A percentile compares a stretch with the other conserved stretches of the same genome.
phyloP scores from a whole-genome alignment of 1,139 yeast genomes.

The Suhomyces atakaporum region DNA sequence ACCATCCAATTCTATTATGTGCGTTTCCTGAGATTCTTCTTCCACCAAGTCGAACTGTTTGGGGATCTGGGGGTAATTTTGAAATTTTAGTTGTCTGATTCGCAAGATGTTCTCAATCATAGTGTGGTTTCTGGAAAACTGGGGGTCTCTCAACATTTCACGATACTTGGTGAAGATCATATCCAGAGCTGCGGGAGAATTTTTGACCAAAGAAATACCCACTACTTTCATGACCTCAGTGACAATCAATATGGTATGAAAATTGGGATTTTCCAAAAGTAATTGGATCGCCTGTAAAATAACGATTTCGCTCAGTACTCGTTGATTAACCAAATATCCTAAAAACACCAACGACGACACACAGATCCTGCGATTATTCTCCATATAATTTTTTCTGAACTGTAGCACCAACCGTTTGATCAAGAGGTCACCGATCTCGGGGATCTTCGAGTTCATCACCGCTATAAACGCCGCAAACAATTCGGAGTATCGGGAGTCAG shows the following conservation, averaged over 20 bases:
- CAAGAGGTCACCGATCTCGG: constrained; percentile 66
- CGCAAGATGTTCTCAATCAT: constrained; percentile 37
- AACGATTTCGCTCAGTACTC: constrained; percentile 64
- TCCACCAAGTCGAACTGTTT: constrained; percentile 61
- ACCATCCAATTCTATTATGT: constrained; percentile 58
- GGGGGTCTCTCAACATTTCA: constrained; percentile 46
- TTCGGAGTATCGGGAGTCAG: constrained; percentile 41
- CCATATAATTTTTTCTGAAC: constrained; percentile 57
- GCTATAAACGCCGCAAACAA: constrained; percentile 61
- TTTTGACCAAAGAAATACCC: constrained; percentile 26
- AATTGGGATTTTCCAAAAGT: constrained; percentile 53
- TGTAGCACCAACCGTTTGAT: constrained; percentile 56
- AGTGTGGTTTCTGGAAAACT: constrained; percentile 1
- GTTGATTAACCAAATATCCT: constrained; percentile 65
- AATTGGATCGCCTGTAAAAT: constrained; percentile 65
- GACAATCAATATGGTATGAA: constrained; percentile 38
- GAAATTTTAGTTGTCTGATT: constrained; percentile 51
- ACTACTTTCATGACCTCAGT: constrained; percentile 26
- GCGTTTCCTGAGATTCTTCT: constrained; percentile 63
- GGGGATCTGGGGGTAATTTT: constrained; percentile 40
- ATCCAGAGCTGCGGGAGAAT: constrained; percentile 32
- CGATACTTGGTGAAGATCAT: constrained; percentile 66
- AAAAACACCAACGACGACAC: constrained; percentile 50
- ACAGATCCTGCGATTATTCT: constrained; percentile 49
- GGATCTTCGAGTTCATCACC: constrained; percentile 66